phyloP scores from a whole-genome alignment of 768 basidiomycete species.

The Suillus hirtellus region DNA sequence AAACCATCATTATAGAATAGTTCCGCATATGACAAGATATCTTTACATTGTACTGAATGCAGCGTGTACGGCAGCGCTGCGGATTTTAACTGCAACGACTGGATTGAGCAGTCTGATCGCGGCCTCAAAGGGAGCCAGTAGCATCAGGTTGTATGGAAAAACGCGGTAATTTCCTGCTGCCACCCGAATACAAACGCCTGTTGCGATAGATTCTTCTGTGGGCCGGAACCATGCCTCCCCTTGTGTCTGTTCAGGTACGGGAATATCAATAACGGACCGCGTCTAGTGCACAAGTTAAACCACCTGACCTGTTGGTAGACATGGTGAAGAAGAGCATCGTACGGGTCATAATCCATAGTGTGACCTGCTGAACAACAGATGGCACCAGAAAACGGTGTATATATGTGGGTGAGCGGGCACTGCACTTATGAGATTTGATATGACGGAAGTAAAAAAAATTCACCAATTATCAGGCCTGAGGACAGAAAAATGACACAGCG shows the following conservation, averaged over 20 bases:
- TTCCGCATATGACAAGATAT: conserved; percentile 20
- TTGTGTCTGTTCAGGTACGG: conserved; percentile 56
- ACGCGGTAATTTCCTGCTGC: conserved; percentile 69
- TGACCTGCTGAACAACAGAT: background rate
- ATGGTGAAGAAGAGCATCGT: conserved; percentile 77
- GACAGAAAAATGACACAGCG: too few species aligned
- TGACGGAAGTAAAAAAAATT: too few species aligned
- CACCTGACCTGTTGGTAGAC: conserved; percentile 70
- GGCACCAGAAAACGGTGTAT: conserved; percentile 3
- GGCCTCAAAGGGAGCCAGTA: conserved; percentile 75
- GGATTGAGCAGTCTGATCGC: conserved; percentile 77
- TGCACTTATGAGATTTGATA: background rate
- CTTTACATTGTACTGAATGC: conserved; percentile 65
- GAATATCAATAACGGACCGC: background rate
- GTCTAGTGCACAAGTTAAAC: background rate
- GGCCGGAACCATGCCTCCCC: conserved; percentile 86
- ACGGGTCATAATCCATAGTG: conserved; percentile 75
- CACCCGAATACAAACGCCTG: conserved; percentile 75
- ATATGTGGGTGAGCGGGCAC: conserved; percentile 6
- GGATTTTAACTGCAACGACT: conserved; percentile 77
- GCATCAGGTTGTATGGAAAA: conserved; percentile 80
- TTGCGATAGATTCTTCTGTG: conserved; percentile 72
- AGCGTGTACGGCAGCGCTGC: conserved; percentile 80
- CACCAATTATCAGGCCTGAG: background rate
- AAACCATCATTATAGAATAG: background rate